These are phyloP conservation scores for Dioscorea dumetorum DNA, from an alignment of 106 monocot genomes.

Conservation along the genomic window DNA sequence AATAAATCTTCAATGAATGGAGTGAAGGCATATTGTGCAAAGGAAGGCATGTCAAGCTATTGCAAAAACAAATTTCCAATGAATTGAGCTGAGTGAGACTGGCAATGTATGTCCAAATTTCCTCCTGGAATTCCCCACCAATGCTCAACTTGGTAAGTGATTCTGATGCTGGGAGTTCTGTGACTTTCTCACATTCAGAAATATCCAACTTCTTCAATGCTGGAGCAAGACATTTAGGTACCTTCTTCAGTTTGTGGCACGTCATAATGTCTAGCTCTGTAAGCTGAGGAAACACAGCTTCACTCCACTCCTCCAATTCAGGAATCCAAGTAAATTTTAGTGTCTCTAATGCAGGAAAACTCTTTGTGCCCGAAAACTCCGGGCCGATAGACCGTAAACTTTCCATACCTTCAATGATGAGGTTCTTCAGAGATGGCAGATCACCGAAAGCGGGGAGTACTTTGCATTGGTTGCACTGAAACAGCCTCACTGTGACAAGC, in stretches of 20 bases:
- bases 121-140: neutral
- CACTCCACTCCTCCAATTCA: conserved; percentile 17
- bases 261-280: neutral
- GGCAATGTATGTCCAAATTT: neutral
- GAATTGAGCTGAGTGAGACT: conserved; percentile 1
- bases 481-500: neutral
- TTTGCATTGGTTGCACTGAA: conserved; percentile 4
- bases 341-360: conserved; percentile 13
- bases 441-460: conserved; percentile 18
- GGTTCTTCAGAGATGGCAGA: conserved; percentile 11
- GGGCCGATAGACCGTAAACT: neutral
- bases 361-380: conserved; percentile 13
- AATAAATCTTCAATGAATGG: neutral
- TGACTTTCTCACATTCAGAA: neutral
- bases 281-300: conserved; percentile 2
- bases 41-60: conserved; percentile 2
- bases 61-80: neutral
- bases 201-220: neutral
- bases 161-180: neutral
- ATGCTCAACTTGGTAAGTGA: neutral
- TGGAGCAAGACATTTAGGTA: neutral
- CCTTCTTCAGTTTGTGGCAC: conserved; percentile 17
- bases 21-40: conserved; percentile 7
- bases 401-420: conserved; percentile 7
- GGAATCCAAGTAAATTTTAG: conserved; percentile 8